Evolutionary conservation across 768 basidiomycete species (phyloP), one percentile per base, ranked within the genome.

Genomic region (Amanita pseudoporphyria): DNA sequence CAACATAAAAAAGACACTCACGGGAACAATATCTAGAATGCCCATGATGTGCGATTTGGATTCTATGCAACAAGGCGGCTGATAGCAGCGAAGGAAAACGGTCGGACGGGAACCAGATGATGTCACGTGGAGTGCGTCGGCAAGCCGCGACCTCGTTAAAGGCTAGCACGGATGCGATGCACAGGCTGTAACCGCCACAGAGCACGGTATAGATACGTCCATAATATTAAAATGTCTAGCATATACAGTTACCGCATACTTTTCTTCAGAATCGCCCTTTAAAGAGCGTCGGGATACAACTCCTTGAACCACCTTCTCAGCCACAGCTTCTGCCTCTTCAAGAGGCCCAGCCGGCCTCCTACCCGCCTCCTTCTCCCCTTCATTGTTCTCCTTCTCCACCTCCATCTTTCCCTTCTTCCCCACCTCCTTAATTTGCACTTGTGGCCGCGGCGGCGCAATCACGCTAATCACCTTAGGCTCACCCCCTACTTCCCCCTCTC

Each of bases 261-360:
- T 35, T 46, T 35, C 22, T 12, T 30, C 3, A 9, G 9, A 24
- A 26, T 44, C 43, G 13, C 28, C 22, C 43, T n/a, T 56, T 57
- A 57, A 24, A 52, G 55, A 24, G 65, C 68, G 47, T 69, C 69
- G 3, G 77, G 77, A 56, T 70, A 80, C 59, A 80, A 55, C 57
- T 79, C 78, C n/a, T n/a, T 71, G 61, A 0, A 76, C 78, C 14
- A 67, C 76, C 56, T 77, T 74, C 40, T 73, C 67, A 1, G 77
- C 77, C 47, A 74, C 66, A 30, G 67, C 69, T 46, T 79, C 75
- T 35, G 64, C 74, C 43, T 77, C 77, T 31, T 62, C 70, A 28
- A 74, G 37, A 5, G 76, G 77, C 5, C 75, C 75, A 31, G 65
- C 71, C 36, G 60, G 59, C 22, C 55, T 59, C 7, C 57, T 45